Evolutionary conservation across 208 protist genomes (phyloP).

Genomic region (Tritrichomonas musculus): DNA sequence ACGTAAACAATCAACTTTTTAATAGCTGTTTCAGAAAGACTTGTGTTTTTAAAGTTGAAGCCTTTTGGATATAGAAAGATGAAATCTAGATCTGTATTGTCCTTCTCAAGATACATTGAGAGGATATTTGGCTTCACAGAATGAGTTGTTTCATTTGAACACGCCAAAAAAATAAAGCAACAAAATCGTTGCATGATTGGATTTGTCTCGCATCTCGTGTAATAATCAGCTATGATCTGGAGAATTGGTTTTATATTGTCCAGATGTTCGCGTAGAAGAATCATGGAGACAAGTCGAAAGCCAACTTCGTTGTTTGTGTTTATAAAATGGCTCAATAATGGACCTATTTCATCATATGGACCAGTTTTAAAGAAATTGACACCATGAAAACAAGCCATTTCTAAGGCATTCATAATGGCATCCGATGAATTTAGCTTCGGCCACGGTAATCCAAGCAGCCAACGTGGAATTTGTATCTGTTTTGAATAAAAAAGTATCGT

Average conservation of each 20-base stretch:
- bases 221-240: neutral
- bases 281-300: neutral
- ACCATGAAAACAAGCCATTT: neutral
- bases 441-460: neutral
- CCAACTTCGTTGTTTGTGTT: neutral
- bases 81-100: neutral
- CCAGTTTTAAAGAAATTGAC: neutral
- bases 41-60: neutral
- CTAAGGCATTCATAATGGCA: neutral
- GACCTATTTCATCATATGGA: neutral
- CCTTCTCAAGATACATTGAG: neutral
- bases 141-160: neutral
- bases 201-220: neutral
- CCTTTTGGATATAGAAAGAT: neutral
- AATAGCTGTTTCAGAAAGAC: neutral
- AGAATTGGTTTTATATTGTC: neutral
- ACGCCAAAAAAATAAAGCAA: neutral
- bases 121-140: neutral
- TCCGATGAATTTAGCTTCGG: neutral
- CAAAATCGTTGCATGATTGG: neutral
- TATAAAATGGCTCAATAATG: neutral
- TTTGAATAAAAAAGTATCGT: neutral
- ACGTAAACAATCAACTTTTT: slow-evolving; percentile 1
- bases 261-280: neutral
- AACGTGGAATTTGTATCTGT: neutral